Evolutionary conservation across 352 stramenopile species (phyloP).

Genomic region (Phytophthora agathidicida): DNA sequence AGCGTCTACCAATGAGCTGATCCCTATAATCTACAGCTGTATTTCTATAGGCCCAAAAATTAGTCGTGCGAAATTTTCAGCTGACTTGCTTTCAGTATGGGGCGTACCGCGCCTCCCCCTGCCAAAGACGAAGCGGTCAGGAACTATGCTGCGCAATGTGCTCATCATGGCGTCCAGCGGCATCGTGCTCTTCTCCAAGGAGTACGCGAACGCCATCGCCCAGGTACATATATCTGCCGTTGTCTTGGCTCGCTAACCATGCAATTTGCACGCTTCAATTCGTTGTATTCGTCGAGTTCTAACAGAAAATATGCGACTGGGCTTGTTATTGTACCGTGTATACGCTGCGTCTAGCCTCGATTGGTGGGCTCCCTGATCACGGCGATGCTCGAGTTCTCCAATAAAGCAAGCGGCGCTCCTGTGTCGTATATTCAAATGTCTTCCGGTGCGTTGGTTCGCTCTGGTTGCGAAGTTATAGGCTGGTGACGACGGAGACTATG

Average conservation of each 20-base stretch:
- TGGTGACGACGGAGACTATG: neutral
- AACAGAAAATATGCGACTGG: conserved; percentile 7
- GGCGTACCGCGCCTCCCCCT: conserved; percentile 21
- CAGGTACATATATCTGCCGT: conserved; percentile 48
- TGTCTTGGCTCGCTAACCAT: conserved; percentile 7
- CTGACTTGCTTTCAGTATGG: neutral
- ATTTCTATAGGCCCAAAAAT: conserved; percentile 15
- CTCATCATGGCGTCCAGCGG: conserved; percentile 93
- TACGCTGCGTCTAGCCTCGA: conserved; percentile 59
- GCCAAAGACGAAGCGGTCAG: conserved; percentile 2
- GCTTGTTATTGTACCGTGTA: neutral
- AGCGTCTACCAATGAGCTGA: neutral
- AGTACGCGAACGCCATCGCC: conserved; percentile 88
- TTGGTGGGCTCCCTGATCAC: conserved; percentile 91
- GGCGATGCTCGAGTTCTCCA: conserved; percentile 92
- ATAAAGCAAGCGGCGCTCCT: conserved; percentile 87
- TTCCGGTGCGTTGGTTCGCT: conserved; percentile 47
- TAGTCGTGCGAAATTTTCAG: conserved; percentile 19
- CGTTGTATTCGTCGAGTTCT: conserved; percentile 15
- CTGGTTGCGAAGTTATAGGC: conserved; percentile 1
- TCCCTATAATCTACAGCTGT: conserved; percentile 14
- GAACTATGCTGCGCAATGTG: conserved; percentile 91
- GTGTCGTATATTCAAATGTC: conserved; percentile 93
- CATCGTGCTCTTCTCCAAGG: conserved; percentile 93
- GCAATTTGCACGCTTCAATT: conserved; percentile 1